Percentiles rank a stretch among this genome's conserved stretches.
Evolutionary conservation across 2,329 filamentous ascomycete species (phyloP).

Genomic region (Alternaria arbusti): DNA sequence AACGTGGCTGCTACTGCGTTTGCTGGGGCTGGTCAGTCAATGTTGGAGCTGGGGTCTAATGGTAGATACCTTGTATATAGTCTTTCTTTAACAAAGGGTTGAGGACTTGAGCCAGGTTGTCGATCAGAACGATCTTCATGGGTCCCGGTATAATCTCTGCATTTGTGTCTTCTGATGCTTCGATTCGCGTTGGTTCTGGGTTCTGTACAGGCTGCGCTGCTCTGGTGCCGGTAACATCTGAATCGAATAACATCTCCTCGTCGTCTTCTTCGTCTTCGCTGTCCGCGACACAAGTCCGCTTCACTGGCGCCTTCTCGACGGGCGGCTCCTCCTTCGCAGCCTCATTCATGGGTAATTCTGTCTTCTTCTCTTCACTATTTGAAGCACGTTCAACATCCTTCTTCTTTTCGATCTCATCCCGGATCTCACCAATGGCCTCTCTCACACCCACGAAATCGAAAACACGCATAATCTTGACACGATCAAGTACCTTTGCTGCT

Average conservation of each 20-base stretch:
- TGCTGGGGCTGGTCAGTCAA: conserved; percentile 26
- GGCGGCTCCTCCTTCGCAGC: background rate
- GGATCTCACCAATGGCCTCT: conserved; percentile 55
- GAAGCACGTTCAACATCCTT: background rate
- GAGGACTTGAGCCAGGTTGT: conserved; percentile 49
- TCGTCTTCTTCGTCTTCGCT: conserved; percentile 45
- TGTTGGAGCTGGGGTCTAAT: conserved; percentile 25
- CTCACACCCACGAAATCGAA: conserved; percentile 58
- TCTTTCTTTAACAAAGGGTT: conserved; percentile 48
- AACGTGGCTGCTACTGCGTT: conserved; percentile 52
- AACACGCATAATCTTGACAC: conserved; percentile 57
- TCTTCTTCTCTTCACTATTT: conserved; percentile 29
- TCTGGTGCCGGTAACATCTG: background rate
- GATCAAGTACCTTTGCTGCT: conserved; percentile 49
- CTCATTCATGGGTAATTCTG: conserved; percentile 4
- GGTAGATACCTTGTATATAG: conserved; percentile 39
- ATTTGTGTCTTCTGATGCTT: background rate
- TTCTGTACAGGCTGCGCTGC: background rate
- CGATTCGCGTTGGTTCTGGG: background rate
- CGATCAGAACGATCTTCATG: conserved; percentile 46
- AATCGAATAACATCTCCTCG: conserved; percentile 50
- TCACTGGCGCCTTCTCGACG: background rate
- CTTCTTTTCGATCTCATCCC: conserved; percentile 40
- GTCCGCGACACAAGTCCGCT: conserved; percentile 39
- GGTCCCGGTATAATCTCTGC: background rate